Evolutionary conservation across 2,329 filamentous ascomycete species (phyloP).

Genomic region (Hirsutella thompsonii): DNA sequence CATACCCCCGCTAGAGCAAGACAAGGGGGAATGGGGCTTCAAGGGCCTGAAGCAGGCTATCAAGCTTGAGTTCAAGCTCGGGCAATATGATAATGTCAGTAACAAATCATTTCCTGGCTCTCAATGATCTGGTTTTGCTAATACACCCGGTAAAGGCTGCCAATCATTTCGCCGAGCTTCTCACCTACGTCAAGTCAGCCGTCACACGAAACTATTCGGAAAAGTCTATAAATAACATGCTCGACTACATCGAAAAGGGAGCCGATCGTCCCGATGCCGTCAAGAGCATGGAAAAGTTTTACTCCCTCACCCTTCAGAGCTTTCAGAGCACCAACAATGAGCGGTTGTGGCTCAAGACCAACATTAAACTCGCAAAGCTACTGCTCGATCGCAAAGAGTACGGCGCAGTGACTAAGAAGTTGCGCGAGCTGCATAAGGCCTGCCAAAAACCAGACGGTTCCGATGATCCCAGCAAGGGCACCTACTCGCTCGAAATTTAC

Average conservation of each 20-base stretch:
- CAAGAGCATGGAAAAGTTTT: constrained; percentile 86
- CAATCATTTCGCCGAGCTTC: constrained; percentile 84
- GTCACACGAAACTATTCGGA: constrained; percentile 98
- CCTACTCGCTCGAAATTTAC: constrained; percentile 90
- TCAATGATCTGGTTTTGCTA: constrained; percentile 10
- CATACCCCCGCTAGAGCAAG: constrained; percentile 68
- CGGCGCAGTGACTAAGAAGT: constrained; percentile 62
- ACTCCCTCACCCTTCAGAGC: constrained; percentile 81
- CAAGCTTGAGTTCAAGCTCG: constrained; percentile 90
- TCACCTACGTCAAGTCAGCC: constrained; percentile 94
- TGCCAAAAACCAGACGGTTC: constrained; percentile 80
- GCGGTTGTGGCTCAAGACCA: constrained; percentile 93
- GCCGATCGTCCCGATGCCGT: constrained; percentile 54
- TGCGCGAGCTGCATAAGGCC: constrained; percentile 76
- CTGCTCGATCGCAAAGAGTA: constrained; percentile 91
- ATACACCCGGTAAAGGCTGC: constrained; percentile 49
- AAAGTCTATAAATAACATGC: constrained; percentile 98
- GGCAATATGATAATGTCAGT: constrained; percentile 66
- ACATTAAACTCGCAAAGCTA: constrained; percentile 87
- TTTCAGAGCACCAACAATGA: constrained; percentile 98
- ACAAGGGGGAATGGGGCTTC: constrained; percentile 98
- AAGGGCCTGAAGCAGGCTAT: constrained; percentile 97
- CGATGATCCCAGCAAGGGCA: constrained; percentile 90
- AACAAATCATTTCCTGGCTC: neutral
- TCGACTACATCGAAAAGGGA: constrained; percentile 95